Evolutionary conservation across 1,139 yeast species (phyloP), one percentile per base, ranked within the genome.

Genomic region (Protomyces inouyei): DNA sequence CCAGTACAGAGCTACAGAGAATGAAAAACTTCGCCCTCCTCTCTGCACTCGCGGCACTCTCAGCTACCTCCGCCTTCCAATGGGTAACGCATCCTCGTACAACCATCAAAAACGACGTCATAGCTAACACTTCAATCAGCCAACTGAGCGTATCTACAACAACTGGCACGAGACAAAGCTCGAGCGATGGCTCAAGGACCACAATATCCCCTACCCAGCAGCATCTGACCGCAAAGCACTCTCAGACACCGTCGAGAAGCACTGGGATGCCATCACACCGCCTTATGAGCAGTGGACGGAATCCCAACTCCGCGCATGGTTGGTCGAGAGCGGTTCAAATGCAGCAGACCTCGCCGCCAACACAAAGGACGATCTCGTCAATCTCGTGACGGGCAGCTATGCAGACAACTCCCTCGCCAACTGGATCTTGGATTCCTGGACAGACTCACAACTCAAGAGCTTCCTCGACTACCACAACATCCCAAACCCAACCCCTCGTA

Each of bases 351-450:
- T 66, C 4, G 69, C 70, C 14, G 65, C 69, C 48, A 52, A 60
- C 55, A 67, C 67, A 25, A 69, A 70, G 43, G 72, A 71, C 32
- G 57, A 67, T 60, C 61, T 69, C 32, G 55, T 66, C 32, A 40
- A 59, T 14, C 60, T 66, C 37, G 68, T 67, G 14, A 51, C 60
- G 38, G 55, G 68, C 45, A 43, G 65, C 48, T 70, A 69, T 64
- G 52, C 65, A 21, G 67, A 65, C 14, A 57, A 71, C n/a, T 67
- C 66, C n/a, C 63, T 67, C 51, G 68, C 65, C 12, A 68, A 68
- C 60, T 76, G 86, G 86, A 69, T 81, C 32, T 83, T 83, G 68
- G 78, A 77, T 54, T 77, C 83, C 21, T 83, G 86, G 87, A 70
- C 80, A 4, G 70, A 69, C 21, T 71, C 71, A 3, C 73, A 74